Base-by-base conservation (phyloP, 202 grass and related monocot species). In the Carex arenaria region DNA sequence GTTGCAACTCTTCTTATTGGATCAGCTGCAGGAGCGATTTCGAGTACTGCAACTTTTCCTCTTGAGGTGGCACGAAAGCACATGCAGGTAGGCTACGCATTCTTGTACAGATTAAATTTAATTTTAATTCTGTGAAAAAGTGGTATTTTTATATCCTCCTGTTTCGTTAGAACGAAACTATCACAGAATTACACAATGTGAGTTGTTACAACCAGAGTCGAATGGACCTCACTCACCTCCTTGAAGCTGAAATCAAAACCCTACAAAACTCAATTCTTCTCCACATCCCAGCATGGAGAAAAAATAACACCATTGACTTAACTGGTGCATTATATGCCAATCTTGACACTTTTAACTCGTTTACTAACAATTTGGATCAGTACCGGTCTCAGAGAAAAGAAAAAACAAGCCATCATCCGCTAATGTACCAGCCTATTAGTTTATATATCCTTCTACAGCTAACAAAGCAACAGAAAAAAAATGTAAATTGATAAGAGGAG, bases 51-150 rank as follows among this genome's bases (percentile, higher is more conserved):
- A 8, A 98, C 96, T 26, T 98, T 98, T 81, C 93, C 93, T 60
- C 92, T 98, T 0, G 96, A 98, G 83, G 93, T 98, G 30, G 96
- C 96, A 20, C 88, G 93, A 51, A 95, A 98, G 80, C 96, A 98
- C 84, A 95, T 98, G 96, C 96, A 98, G 73, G 74, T 78, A 61
- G 15, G 43, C 19, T 73, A 1, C 32, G 54, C 74, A 40, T 78
- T 20, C 52, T 52, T 19, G 28, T 19, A 72, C 43, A 52, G 19
- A 72, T 28, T 20, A 52, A 52, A 52, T 52, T 51, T 72, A 52
- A 52, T 52, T 72, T 52, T 72, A 66, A 15, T 75, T 51, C 18
- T 31, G 7, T 52, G 23, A 8, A 17, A 54, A 38, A 64, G 17
- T 49, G 45, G 10, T 49, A 36, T 42, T 26, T 51, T 52, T 51